phyloP scores from a whole-genome alignment of 2,329 filamentous ascomycete genomes.

The Triangularia verruculosa region DNA sequence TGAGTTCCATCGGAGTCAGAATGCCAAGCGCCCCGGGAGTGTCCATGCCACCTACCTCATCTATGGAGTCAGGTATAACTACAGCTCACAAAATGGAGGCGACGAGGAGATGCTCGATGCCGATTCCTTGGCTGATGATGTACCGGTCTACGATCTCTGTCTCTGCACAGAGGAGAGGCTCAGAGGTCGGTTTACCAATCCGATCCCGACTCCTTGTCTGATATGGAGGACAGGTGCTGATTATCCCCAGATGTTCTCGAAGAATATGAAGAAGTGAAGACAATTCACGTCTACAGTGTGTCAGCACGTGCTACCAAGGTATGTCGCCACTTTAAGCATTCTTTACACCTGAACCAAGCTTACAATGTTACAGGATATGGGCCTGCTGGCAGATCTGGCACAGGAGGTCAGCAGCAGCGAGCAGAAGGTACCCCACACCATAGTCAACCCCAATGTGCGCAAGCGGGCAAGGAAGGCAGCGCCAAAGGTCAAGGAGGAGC shows the following conservation, averaged over 20 bases:
- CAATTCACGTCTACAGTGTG: conserved; percentile 86
- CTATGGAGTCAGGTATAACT: conserved; percentile 60
- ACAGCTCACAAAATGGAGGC: conserved; percentile 35
- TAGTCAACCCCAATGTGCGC: conserved; percentile 67
- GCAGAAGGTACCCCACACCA: conserved; percentile 57
- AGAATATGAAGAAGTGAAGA: conserved; percentile 68
- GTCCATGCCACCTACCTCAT: conserved; percentile 93
- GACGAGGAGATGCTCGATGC: conserved; percentile 69
- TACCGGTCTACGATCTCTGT: conserved; percentile 57
- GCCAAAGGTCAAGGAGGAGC: conserved; percentile 20
- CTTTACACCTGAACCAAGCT: background rate
- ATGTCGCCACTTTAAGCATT: conserved; percentile 14
- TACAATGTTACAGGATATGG: conserved; percentile 50
- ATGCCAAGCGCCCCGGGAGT: conserved; percentile 66
- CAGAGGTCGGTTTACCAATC: conserved; percentile 47
- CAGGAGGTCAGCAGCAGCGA: conserved; percentile 47
- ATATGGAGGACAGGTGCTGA: conserved; percentile 15
- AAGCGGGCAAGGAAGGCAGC: conserved; percentile 44
- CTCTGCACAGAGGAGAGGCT: conserved; percentile 72
- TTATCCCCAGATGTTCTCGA: conserved; percentile 57
- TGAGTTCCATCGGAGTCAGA: conserved; percentile 79
- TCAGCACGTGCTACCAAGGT: conserved; percentile 67
- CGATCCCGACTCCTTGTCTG: background rate
- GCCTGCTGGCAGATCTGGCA: conserved; percentile 67
- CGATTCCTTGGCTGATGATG: conserved; percentile 48